A percentile compares a stretch with the other conserved stretches of the same genome.
These are phyloP conservation scores for Warburgia ugandensis DNA, from an alignment of 164 flowering plant species.

Conservation along the genomic window DNA sequence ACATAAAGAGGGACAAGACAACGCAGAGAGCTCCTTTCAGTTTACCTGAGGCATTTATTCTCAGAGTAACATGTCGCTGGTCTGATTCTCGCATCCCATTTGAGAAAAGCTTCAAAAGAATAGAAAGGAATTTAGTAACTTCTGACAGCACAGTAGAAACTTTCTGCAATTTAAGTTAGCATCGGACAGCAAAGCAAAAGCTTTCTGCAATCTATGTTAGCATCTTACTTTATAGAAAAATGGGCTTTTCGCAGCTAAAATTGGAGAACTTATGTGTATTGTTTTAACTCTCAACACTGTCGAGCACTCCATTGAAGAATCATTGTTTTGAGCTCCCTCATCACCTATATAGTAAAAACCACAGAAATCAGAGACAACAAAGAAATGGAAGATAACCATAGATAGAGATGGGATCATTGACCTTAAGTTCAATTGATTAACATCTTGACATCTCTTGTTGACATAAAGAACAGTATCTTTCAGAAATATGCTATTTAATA, in stretches of 20 bases:
- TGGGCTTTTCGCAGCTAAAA: conserved; percentile 97
- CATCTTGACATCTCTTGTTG: too few species aligned
- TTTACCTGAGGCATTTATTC: conserved; percentile 83
- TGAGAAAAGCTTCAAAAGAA: conserved; percentile 75
- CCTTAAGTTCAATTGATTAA: too few species aligned
- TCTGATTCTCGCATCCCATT: conserved; percentile 99
- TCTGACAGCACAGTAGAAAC: not conserved
- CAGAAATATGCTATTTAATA: too few species aligned
- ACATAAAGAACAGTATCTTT: too few species aligned
- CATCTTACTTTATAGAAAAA: conserved; percentile 81
- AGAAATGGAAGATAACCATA: too few species aligned
- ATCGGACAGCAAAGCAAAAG: too few species aligned
- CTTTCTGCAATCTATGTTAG: too few species aligned
- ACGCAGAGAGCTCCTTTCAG: too few species aligned
- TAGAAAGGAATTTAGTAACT: not conserved
- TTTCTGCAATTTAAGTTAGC: not conserved
- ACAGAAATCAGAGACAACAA: too few species aligned
- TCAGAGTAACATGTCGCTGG: conserved; percentile 79
- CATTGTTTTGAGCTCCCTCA: conserved; percentile 62
- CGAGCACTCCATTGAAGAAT: conserved; percentile 69
- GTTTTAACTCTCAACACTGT: conserved; percentile 63
- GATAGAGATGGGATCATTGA: too few species aligned
- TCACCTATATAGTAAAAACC: conserved; percentile 43
- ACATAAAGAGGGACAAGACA: not conserved
- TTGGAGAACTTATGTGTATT: conserved; percentile 91